Percentiles rank a stretch among this genome's conserved stretches.
Evolutionary conservation across 306 rosid species (phyloP).

Genomic region (Elaeagnus macrophylla): DNA sequence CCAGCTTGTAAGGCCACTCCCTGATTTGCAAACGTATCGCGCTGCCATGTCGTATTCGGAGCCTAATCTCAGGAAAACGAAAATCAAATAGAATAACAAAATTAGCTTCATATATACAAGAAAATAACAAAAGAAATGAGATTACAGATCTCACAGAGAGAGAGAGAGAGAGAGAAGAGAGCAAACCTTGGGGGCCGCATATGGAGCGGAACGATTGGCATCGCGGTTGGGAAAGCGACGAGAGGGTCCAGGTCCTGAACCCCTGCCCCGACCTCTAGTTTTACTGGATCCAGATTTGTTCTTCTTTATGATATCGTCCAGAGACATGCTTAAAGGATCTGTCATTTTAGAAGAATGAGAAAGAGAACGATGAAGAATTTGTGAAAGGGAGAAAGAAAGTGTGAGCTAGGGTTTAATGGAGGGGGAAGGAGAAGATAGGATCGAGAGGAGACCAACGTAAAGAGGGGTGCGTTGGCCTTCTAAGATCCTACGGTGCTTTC

Average conservation of each 20-base stretch:
- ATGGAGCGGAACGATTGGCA: constrained; percentile 56
- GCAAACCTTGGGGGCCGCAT: constrained; percentile 46
- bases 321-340: constrained; percentile 70
- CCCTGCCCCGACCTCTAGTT: constrained; percentile 38
- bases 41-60: constrained; percentile 90
- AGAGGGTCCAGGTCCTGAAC: constrained; percentile 72
- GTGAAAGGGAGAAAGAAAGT: no score
- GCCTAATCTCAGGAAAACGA: constrained; percentile 41
- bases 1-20: constrained; percentile 37
- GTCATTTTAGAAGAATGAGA: constrained; percentile 27
- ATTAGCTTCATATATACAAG: not conserved
- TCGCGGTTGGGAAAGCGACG: constrained; percentile 68
- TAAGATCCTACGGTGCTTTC: no score
- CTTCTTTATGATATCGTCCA: constrained; percentile 80
- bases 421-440: no score
- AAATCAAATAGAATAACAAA: not conserved
- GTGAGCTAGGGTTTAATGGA: no score
- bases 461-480: no score
- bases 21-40: constrained; percentile 65
- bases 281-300: constrained; percentile 68
- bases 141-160: not conserved
- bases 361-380: not conserved
- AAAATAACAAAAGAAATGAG: not conserved
- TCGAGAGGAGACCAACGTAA: no score
- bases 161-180: no score